Evolutionary conservation across 768 basidiomycete species (phyloP).

Genomic region (Termitomyces sp.): DNA sequence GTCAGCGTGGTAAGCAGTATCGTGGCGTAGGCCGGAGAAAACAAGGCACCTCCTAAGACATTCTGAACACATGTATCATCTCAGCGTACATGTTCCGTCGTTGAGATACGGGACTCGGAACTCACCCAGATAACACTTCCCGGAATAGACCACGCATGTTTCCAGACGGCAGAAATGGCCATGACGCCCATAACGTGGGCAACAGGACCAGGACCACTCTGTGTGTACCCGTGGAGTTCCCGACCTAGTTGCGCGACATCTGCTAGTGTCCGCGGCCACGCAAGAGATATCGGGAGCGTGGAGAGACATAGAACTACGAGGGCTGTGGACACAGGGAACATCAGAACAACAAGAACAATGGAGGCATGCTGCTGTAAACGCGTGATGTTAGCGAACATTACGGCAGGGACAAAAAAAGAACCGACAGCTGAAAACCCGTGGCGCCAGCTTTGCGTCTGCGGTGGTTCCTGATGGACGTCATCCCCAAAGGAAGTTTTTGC

Average conservation of each 20-base stretch:
- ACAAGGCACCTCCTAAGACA: slow-evolving; percentile 81
- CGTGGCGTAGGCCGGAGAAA: slow-evolving; percentile 79
- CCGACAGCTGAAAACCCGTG: slow-evolving; percentile 25
- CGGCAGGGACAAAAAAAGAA: slow-evolving; percentile 8
- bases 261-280: slow-evolving; percentile 70
- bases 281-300: slow-evolving; percentile 69
- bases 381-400: slow-evolving; percentile 7
- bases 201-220: slow-evolving; percentile 55
- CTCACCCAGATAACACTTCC: slow-evolving; percentile 89
- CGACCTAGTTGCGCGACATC: slow-evolving; percentile 73
- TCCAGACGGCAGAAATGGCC: slow-evolving; percentile 84
- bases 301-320: slow-evolving; percentile 68
- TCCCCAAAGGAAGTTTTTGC: slow-evolving; percentile 37
- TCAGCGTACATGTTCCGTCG: neutral
- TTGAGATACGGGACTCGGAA: slow-evolving; percentile 13
- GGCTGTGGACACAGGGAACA: slow-evolving; percentile 63
- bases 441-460: slow-evolving; percentile 20
- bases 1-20: slow-evolving; percentile 79
- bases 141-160: slow-evolving; percentile 96
- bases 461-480: slow-evolving; percentile 28
- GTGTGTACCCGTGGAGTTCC: slow-evolving; percentile 74
- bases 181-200: slow-evolving; percentile 81
- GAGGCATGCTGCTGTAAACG: slow-evolving; percentile 11
- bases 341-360: slow-evolving; percentile 34
- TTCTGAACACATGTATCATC: slow-evolving; percentile 45